phyloP scores from a whole-genome alignment of 2,329 filamentous ascomycete genomes.

The Diaporthe sp. region DNA sequence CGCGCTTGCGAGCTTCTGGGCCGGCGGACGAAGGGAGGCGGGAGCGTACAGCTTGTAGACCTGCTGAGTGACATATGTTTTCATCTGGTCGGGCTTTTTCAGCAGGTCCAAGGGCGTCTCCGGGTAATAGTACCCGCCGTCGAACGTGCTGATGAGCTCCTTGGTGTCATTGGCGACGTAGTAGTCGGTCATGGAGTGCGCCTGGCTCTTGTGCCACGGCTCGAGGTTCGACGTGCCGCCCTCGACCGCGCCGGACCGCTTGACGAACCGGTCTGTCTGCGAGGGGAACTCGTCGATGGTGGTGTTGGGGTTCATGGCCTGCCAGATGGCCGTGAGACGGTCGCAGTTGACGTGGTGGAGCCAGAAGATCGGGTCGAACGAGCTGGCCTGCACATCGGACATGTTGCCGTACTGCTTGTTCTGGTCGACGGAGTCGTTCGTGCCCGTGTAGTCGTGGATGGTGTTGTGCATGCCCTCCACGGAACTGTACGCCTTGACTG shows the following conservation, averaged over 20 bases:
- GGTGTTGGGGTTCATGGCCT: slow-evolving; percentile 27
- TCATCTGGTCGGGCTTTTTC: slow-evolving; percentile 18
- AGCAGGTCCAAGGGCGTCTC: slow-evolving; percentile 19
- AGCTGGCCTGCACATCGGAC: slow-evolving; percentile 25
- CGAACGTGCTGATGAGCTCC: slow-evolving; percentile 15
- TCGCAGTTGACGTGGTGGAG: slow-evolving; percentile 36
- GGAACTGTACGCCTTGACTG: slow-evolving; percentile 11
- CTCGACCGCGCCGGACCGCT: not conserved
- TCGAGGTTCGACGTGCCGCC: slow-evolving; percentile 20
- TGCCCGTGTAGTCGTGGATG: slow-evolving; percentile 27
- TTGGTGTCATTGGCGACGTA: slow-evolving; percentile 34
- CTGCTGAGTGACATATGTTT: not conserved
- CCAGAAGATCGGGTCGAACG: slow-evolving; percentile 34
- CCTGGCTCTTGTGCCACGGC: slow-evolving; percentile 26
- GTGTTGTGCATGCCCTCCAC: slow-evolving; percentile 29
- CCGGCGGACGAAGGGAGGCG: not conserved
- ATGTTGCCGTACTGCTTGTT: slow-evolving; percentile 15
- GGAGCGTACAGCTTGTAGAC: slow-evolving; percentile 22
- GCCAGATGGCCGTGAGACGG: slow-evolving; percentile 30
- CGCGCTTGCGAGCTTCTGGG: not conserved
- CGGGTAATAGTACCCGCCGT: slow-evolving; percentile 20
- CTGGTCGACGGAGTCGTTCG: not conserved
- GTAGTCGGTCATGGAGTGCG: slow-evolving; percentile 31
- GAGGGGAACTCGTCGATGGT: slow-evolving; percentile 7
- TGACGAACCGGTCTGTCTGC: not conserved